Conservation (phyloP, 352 stramenopile genomes). For the Halophytophthora polymorphica region DNA sequence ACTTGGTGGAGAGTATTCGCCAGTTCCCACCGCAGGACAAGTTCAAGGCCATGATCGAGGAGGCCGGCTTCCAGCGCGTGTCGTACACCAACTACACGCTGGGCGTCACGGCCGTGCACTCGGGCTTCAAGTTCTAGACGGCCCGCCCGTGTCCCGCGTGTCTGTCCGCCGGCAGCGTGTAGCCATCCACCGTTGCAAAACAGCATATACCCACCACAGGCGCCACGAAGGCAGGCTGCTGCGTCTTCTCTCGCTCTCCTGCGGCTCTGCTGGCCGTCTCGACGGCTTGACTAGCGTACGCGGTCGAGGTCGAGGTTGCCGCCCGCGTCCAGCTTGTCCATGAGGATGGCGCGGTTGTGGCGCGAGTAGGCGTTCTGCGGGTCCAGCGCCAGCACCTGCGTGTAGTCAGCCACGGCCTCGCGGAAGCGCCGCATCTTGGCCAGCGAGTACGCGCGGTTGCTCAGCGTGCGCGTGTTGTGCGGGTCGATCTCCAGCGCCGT, state of each 20-base stretch:
- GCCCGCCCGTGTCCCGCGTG: background rate
- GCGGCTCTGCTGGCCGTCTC: too few relatives aligned
- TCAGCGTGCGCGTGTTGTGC: constrained; percentile 75
- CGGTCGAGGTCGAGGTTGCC: constrained; percentile 38
- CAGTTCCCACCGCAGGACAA: constrained; percentile 97
- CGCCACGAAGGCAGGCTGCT: too few relatives aligned
- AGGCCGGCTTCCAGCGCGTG: constrained; percentile 92
- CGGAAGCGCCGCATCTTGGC: constrained; percentile 74
- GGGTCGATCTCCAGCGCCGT: constrained; percentile 67
- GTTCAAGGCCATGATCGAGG: constrained; percentile 93
- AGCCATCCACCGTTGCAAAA: too few relatives aligned
- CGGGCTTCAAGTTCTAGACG: constrained; percentile 93
- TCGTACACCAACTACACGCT: constrained; percentile 97
- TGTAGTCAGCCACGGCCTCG: constrained; percentile 76
- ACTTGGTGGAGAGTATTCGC: constrained; percentile 99
- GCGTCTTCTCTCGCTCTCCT: too few relatives aligned
- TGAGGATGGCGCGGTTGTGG: constrained; percentile 83
- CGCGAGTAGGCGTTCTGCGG: constrained; percentile 74
- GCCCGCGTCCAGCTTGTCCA: constrained; percentile 63
- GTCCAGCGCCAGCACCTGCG: constrained; percentile 65
- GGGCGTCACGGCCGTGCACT: constrained; percentile 97
- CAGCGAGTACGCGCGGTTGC: constrained; percentile 83
- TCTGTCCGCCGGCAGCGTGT: too few relatives aligned
- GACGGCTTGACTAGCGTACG: background rate
- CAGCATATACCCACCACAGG: too few relatives aligned